Base-by-base conservation (phyloP, 129 eudicot genomes). In the Ambrosia artemisiifolia region DNA sequence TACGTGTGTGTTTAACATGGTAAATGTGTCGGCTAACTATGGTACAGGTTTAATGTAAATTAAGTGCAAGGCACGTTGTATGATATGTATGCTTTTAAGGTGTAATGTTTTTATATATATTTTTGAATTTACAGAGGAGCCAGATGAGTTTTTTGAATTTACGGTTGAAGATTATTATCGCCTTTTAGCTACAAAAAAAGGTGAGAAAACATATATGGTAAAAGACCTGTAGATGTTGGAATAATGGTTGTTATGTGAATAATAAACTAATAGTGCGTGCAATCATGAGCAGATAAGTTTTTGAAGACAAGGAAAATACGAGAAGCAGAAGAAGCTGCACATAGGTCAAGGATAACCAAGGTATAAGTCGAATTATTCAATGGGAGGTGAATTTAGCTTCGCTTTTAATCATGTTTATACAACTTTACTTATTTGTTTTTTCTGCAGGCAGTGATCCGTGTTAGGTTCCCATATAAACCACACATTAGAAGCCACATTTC, bases 271-370 rank as follows among this genome's bases (percentile, higher is more conserved):
- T 50, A 17, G 18, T 30, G 36, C 24, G 30, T 69, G 72, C 42
- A 20, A 17, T 72, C 69, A 11, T 75, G 67, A 48, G 66, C 79
- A 91, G 98, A 93, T 71, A 93, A 90, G 59, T 67, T 75, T 64
- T 64, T 87, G 78, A 93, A 93, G 91, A 93, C 96, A 10, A 80
- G 69, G 69, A 93, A 93, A 78, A 72, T 90, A 17, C 84, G 96
- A 53, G 96, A 93, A 63, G 95, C 95, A 59, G 96, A 93, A 82
- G 85, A 81, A 71, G 98, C 96, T 70, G 87, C 95, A 63, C 90
- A 91, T 42, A 85, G 90, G 38, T 78, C 96, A 63, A 90, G 75
- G 85, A 75, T 89, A 9, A 85, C 95, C 14, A 89, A 92, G 91
- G 96, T 91, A 46, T 35, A 75, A 38, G 17, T 44, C 71, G 20